Evolutionary conservation across 2,329 filamentous ascomycete genomes (phyloP).

Genomic region (Nakataea oryzae): DNA sequence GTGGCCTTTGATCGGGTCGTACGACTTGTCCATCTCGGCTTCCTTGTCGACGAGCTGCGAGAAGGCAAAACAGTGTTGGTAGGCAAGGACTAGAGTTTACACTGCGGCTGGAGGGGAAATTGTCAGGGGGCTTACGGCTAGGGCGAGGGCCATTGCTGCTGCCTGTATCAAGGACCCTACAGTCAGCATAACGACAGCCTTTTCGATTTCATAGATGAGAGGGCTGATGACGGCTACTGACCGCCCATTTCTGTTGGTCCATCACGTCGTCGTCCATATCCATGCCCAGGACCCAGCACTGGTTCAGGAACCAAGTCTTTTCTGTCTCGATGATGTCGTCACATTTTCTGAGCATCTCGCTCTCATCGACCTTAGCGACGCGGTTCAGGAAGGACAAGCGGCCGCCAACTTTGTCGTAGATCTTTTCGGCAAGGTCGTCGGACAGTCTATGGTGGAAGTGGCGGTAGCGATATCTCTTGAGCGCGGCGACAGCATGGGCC

Average conservation of each 20-base stretch:
- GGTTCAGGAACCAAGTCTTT: conserved; percentile 68
- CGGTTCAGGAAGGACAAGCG: conserved; percentile 79
- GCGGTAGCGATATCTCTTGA: conserved; percentile 67
- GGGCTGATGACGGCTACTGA: conserved; percentile 30
- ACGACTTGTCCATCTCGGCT: conserved; percentile 52
- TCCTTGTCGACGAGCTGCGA: conserved; percentile 68
- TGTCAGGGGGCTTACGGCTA: conserved; percentile 34
- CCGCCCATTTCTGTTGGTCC: conserved; percentile 78
- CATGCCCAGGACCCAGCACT: conserved; percentile 62
- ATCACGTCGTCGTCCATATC: conserved; percentile 63
- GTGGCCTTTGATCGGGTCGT: conserved; percentile 58
- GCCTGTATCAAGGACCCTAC: conserved; percentile 37
- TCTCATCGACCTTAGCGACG: conserved; percentile 93
- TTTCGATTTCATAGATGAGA: neutral
- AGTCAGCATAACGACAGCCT: neutral
- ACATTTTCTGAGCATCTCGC: conserved; percentile 67
- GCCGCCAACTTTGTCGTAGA: conserved; percentile 82
- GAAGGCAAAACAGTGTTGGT: neutral
- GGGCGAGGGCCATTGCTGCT: conserved; percentile 82
- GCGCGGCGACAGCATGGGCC: conserved; percentile 61
- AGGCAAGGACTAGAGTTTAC: neutral
- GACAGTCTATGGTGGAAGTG: conserved; percentile 59
- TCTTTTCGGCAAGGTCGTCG: conserved; percentile 51
- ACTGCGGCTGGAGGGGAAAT: neutral
- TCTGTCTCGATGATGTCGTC: conserved; percentile 53